Percentiles rank a stretch among this genome's conserved stretches.
These are phyloP conservation scores for Cicer pinnatifidum DNA, from an alignment of 306 rosid species.

Conservation along the genomic window DNA sequence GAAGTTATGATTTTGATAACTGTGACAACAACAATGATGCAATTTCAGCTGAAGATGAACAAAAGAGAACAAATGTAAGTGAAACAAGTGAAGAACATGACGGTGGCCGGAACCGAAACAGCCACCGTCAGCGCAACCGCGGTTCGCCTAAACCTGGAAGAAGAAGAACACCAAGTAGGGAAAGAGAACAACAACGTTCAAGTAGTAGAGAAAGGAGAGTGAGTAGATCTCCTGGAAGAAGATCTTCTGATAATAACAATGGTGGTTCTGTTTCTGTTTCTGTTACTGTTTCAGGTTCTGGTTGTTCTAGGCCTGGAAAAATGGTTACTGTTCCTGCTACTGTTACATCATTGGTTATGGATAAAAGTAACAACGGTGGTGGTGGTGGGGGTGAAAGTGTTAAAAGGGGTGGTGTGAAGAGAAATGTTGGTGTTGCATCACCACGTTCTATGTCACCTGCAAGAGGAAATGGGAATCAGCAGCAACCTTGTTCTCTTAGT, in stretches of 20 bases:
- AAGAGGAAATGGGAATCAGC: conserved; percentile 51
- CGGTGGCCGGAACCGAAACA: conserved; percentile 46
- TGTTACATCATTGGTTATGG: conserved; percentile 75
- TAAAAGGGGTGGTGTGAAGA: conserved; percentile 74
- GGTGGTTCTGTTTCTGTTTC: conserved; percentile 33
- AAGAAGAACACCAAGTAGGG: conserved; percentile 94
- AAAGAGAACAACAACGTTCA: conserved; percentile 72
- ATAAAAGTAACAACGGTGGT: conserved; percentile 72
- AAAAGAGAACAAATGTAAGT: conserved; percentile 42
- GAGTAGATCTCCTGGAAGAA: conserved; percentile 87
- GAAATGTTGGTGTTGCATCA: conserved; percentile 77
- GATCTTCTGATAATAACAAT: conserved; percentile 57
- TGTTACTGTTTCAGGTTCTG: not conserved
- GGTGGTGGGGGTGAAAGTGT: conserved; percentile 54
- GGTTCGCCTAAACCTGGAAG: conserved; percentile 66
- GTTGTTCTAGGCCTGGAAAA: conserved; percentile 69
- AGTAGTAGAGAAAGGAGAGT: conserved; percentile 84
- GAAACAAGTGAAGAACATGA: conserved; percentile 53
- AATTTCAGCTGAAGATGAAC: conserved; percentile 52
- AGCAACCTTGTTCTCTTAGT: conserved; percentile 69
- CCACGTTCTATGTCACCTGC: conserved; percentile 60
- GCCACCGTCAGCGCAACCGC: conserved; percentile 62
- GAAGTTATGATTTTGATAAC: conserved; percentile 87
- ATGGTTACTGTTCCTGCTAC: conserved; percentile 97
- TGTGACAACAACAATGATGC: conserved; percentile 52